A percentile compares a stretch with the other conserved stretches of the same genome.
phyloP scores from a whole-genome alignment of 2,329 filamentous ascomycete species.

The Diaporthe sp. region DNA sequence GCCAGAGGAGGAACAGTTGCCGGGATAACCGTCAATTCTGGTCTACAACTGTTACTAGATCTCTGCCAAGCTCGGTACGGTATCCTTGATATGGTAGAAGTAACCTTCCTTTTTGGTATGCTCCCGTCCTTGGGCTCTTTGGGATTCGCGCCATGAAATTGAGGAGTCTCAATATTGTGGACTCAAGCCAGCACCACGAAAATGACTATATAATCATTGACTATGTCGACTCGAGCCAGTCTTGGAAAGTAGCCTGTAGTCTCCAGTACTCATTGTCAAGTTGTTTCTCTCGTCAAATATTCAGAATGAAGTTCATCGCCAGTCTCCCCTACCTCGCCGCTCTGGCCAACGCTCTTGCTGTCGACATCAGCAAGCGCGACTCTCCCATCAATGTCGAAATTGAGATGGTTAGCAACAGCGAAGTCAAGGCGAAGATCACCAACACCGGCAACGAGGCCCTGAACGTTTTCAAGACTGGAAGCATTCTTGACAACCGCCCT shows the following conservation, averaged over 20 bases:
- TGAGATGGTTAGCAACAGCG: constrained; percentile 64
- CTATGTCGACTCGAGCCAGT: neutral
- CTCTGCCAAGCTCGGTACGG: neutral
- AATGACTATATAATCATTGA: neutral
- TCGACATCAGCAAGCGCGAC: constrained; percentile 50
- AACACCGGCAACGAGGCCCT: constrained; percentile 65
- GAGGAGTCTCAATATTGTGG: neutral
- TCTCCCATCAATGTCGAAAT: constrained; percentile 61
- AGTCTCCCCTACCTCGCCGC: constrained; percentile 52
- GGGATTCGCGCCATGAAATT: neutral
- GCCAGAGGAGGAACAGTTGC: constrained; percentile 8
- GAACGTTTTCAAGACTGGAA: constrained; percentile 68
- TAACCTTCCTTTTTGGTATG: constrained; percentile 3
- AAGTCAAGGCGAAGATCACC: constrained; percentile 66
- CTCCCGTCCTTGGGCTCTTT: neutral
- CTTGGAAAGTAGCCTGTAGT: neutral
- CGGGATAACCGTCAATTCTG: neutral
- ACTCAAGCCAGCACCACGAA: neutral
- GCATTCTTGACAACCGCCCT: constrained; percentile 64
- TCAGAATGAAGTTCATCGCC: constrained; percentile 57
- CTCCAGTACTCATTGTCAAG: neutral
- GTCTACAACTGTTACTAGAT: neutral
- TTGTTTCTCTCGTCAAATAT: neutral
- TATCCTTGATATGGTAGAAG: neutral
- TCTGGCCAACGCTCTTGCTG: constrained; percentile 41